phyloP scores from a whole-genome alignment of 805 yeast species.

The Lipomyces orientalis region DNA sequence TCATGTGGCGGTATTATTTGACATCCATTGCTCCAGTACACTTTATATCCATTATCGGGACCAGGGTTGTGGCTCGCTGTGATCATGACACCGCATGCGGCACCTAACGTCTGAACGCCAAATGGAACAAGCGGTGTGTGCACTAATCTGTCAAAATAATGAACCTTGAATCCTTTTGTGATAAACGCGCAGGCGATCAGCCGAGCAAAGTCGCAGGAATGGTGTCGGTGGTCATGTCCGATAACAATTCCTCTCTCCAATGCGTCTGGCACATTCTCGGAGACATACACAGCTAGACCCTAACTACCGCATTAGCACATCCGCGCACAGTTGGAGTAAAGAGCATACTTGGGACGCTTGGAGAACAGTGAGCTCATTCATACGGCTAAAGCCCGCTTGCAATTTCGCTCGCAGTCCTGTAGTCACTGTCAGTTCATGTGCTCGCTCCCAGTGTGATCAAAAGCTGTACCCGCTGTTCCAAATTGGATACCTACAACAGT shows the following conservation, averaged over 20 bases:
- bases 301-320: slow-evolving; percentile 35
- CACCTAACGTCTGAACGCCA: slow-evolving; percentile 64
- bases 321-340: slow-evolving; percentile 23
- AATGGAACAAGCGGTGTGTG: slow-evolving; percentile 96
- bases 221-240: slow-evolving; percentile 90
- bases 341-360: slow-evolving; percentile 91
- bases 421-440: not conserved
- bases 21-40: slow-evolving; percentile 91
- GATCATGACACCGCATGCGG: slow-evolving; percentile 88
- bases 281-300: slow-evolving; percentile 48
- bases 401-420: slow-evolving; percentile 80
- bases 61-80: slow-evolving; percentile 76
- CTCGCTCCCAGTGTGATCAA: not conserved
- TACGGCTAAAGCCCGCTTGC: slow-evolving; percentile 88
- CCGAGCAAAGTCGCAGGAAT: slow-evolving; percentile 79
- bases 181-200: slow-evolving; percentile 78
- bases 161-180: slow-evolving; percentile 69
- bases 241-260: slow-evolving; percentile 61
- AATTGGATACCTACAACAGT: slow-evolving; percentile 50
- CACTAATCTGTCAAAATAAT: slow-evolving; percentile 47
- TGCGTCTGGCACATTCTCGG: slow-evolving; percentile 43
- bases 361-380: slow-evolving; percentile 86
- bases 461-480: slow-evolving; percentile 72
- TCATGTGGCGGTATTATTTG: slow-evolving; percentile 96
- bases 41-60: slow-evolving; percentile 88